phyloP scores from a whole-genome alignment of 2,329 filamentous ascomycete species.

The Stemphylium beticola region DNA sequence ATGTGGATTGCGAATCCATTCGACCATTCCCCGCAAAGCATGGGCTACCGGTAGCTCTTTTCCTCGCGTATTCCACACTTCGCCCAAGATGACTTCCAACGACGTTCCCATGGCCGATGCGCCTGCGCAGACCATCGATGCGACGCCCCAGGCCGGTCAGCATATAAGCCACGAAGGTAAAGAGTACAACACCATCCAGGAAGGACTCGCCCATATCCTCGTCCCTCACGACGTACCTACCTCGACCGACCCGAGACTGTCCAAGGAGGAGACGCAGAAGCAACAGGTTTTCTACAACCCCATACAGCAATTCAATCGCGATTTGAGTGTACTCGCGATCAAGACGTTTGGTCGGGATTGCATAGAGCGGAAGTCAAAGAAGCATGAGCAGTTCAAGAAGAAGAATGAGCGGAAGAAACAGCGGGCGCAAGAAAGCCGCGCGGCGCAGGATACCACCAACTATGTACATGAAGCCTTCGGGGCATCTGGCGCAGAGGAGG shows the following conservation, averaged over 20 bases:
- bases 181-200: constrained; percentile 66
- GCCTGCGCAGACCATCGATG: constrained; percentile 31
- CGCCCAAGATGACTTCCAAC: constrained; percentile 25
- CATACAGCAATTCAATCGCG: constrained; percentile 98
- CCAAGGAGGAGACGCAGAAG: constrained; percentile 61
- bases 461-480: background rate
- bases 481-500: constrained; percentile 7
- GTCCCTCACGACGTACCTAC: constrained; percentile 62
- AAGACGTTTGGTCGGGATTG: constrained; percentile 80
- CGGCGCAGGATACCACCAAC: constrained; percentile 3
- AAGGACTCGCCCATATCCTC: constrained; percentile 72
- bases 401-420: constrained; percentile 33
- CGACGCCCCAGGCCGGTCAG: constrained; percentile 38
- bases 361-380: constrained; percentile 56
- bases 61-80: constrained; percentile 26
- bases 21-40: constrained; percentile 19
- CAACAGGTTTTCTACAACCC: constrained; percentile 96
- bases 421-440: constrained; percentile 18
- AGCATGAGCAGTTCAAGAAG: constrained; percentile 51
- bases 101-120: constrained; percentile 20
- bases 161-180: constrained; percentile 55
- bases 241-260: constrained; percentile 55
- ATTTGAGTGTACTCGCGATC: constrained; percentile 90
- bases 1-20: constrained; percentile 30
- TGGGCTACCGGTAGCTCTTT: constrained; percentile 36